Evolutionary conservation across 306 rosid species (phyloP), one percentile per base, ranked within the genome.

Genomic region (Citrullus amarus): DNA sequence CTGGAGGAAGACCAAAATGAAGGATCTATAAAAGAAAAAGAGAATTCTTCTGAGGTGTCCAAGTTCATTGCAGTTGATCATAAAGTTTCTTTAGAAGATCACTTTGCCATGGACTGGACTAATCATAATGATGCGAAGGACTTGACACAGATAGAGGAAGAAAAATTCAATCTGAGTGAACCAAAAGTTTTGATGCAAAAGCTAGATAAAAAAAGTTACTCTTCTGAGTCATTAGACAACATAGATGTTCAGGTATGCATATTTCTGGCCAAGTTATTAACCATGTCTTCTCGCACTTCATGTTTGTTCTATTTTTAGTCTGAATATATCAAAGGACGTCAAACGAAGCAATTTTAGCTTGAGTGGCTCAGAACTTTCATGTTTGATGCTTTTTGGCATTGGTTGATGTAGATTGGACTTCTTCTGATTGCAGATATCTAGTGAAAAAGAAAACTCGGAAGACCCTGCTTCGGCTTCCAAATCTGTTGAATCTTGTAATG

Each of bases 191-290:
- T 79, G 22, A 41, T 65, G 79, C 76, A 77, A 69, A 80, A 78
- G 79, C 39, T 63, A 69, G 78, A 39, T 77, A 18, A 22, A 3
- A 80, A 62, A 39, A 77, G 81, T 16, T 30, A 1, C 41, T 58
- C 39, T 30, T 60, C 57, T 5, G 80, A 77, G 57, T 41, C 80
- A 80, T 77, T 38, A 57, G 83, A 79, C 36, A 72, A 76, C 57
- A 72, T 28, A 34, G 67, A 43, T 62, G 18, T 78, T 43, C 88
- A 92, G 98, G 98, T 92, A 86, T 78, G 53, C 70, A 60, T 71
- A 53, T 56, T 43, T 58, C 55, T 58, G 34, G 50, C 48, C 32
- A 36, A 75, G 53, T n/a, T 76, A 50, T 32, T 74, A 9, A 53
- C 16, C 28, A 71, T 71, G 77, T 48, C 28, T 15, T 53, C 15